Conservation (phyloP, 164 flowering plant species). For the Tetrastigma voinierianum region DNA sequence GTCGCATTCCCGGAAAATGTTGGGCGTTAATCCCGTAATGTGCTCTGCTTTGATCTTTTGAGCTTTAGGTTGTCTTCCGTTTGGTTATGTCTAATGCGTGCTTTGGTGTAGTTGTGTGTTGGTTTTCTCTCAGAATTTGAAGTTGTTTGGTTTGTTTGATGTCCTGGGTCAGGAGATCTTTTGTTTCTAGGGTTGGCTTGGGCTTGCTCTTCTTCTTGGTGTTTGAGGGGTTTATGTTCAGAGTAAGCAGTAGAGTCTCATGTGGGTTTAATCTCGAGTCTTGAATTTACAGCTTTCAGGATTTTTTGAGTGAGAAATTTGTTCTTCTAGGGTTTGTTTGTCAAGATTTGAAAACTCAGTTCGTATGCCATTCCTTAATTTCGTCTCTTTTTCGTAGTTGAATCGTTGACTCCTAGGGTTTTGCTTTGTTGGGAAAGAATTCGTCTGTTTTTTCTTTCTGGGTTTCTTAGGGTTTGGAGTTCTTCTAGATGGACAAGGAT, state of each 20-base stretch:
- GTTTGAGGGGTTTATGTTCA: too few species aligned
- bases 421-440: not conserved
- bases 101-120: too few species aligned
- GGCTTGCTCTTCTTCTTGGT: too few species aligned
- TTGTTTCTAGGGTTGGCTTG: not conserved
- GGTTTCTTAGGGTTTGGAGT: constrained; percentile 3
- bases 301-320: constrained; percentile 1
- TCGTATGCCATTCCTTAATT: not conserved
- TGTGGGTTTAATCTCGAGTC: not conserved
- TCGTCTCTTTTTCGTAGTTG: not conserved
- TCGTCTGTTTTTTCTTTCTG: not conserved
- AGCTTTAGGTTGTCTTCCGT: too few species aligned
- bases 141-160: too few species aligned
- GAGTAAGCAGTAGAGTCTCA: not conserved
- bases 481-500: constrained; percentile 48
- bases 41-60: too few species aligned
- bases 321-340: not conserved
- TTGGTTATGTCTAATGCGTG: too few species aligned
- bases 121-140: too few species aligned
- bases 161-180: not conserved
- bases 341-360: not conserved
- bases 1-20: constrained; percentile 3
- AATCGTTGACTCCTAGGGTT: not conserved
- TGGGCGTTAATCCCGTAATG: too few species aligned
- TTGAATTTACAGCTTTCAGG: not conserved